Evolutionary conservation across 2,329 filamentous ascomycete species (phyloP).

Genomic region (Escovopsis sp.): DNA sequence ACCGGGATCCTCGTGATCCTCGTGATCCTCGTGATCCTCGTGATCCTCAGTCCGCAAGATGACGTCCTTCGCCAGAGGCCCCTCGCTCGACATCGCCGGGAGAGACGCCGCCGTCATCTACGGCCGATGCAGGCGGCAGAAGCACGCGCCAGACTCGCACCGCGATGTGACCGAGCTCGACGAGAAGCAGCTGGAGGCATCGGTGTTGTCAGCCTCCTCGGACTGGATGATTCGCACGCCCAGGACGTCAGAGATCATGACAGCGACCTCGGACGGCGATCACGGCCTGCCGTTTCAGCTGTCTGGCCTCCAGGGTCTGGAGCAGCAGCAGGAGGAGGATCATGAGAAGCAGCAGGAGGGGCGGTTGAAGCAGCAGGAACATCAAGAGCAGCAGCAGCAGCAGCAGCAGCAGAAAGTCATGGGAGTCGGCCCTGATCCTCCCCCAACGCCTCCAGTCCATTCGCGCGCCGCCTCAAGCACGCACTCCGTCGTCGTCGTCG

Average conservation of each 20-base stretch:
- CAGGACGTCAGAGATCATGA: conserved; percentile 9
- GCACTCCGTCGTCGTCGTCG: conserved; percentile 25
- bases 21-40: background rate
- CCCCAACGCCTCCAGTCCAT: conserved; percentile 48
- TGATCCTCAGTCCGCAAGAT: background rate
- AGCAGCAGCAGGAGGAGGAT: no score
- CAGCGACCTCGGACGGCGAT: no score
- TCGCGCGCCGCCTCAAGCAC: conserved; percentile 41
- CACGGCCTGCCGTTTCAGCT: conserved; percentile 7
- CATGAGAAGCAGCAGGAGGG: no score
- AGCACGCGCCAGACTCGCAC: no score
- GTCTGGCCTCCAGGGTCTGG: conserved; percentile 23
- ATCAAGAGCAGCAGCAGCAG: no score
- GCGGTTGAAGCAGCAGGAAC: no score
- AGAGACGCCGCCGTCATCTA: conserved; percentile 3
- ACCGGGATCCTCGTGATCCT: no score
- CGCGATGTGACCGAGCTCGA: no score
- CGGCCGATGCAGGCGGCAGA: conserved; percentile 31
- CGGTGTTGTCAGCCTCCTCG: no score
- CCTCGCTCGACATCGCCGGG: no score
- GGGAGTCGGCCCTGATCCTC: conserved; percentile 32
- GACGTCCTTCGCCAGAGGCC: no score
- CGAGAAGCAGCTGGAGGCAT: conserved; percentile 13
- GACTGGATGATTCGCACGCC: conserved; percentile 7
- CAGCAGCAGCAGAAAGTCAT: conserved; percentile 28